Evolutionary conservation across 116 monocot species (phyloP).

Genomic region (Trichopus zeylanicus): DNA sequence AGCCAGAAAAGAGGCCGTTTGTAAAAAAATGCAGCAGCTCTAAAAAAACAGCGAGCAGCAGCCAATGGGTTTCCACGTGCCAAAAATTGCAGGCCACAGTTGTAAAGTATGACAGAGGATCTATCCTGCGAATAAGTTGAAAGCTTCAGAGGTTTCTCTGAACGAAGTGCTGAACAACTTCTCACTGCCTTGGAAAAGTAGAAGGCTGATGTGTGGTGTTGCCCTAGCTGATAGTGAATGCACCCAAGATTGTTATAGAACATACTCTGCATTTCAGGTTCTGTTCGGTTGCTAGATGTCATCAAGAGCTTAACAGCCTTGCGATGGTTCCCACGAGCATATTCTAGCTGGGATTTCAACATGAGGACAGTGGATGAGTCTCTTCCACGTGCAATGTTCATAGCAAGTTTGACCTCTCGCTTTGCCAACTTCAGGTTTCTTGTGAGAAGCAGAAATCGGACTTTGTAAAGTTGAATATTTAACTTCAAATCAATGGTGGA

Average conservation of each 20-base stretch:
- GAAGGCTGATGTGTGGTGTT: constrained; percentile 31
- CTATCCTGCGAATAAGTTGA: constrained; percentile 61
- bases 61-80: constrained; percentile 46
- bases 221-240: constrained; percentile 53
- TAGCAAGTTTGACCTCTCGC: constrained; percentile 80
- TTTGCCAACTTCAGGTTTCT: constrained; percentile 77
- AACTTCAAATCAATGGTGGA: constrained; percentile 57
- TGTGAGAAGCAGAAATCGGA: constrained; percentile 65
- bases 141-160: constrained; percentile 52
- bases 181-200: constrained; percentile 70
- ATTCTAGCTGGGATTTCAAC: constrained; percentile 87
- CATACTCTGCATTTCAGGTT: constrained; percentile 38
- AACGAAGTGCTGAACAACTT: constrained; percentile 23
- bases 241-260: constrained; percentile 87
- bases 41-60: constrained; percentile 68
- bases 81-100: constrained; percentile 68
- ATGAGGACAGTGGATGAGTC: constrained; percentile 77
- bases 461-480: constrained; percentile 79
- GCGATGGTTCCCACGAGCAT: constrained; percentile 70
- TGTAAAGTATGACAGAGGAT: constrained; percentile 56
- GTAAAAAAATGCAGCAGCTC: constrained; percentile 40
- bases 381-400: constrained; percentile 74
- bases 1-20: constrained; percentile 68
- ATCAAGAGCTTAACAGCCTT: constrained; percentile 77
- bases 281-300: constrained; percentile 51